phyloP scores from a whole-genome alignment of 169 alveolate species.

The Plasmodium berghei region DNA sequence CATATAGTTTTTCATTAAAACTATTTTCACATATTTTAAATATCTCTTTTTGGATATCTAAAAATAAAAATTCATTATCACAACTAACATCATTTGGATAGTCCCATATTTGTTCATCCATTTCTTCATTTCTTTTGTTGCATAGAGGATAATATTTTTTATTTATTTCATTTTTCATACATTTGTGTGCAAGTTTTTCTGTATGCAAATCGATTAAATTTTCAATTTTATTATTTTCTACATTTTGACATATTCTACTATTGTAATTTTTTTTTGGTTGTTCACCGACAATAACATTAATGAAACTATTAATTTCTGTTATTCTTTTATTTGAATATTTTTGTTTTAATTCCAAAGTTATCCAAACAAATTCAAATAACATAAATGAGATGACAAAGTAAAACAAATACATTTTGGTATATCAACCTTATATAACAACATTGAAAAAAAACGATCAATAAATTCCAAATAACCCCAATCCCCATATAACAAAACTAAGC shows the following conservation, averaged over 20 bases:
- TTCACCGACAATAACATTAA: too few relatives aligned
- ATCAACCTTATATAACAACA: too few relatives aligned
- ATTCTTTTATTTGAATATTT: too few relatives aligned
- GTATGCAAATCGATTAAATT: background rate
- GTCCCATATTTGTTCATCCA: background rate
- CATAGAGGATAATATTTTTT: background rate
- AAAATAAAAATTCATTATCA: background rate
- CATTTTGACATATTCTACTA: background rate
- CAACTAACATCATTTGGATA: background rate
- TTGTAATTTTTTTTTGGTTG: too few relatives aligned
- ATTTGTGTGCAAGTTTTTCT: background rate
- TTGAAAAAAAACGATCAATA: too few relatives aligned
- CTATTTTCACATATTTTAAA: conserved; percentile 2
- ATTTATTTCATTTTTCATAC: background rate
- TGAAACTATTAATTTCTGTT: too few relatives aligned
- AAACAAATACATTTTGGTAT: too few relatives aligned
- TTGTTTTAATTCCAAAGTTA: too few relatives aligned
- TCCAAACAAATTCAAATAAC: too few relatives aligned
- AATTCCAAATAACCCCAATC: too few relatives aligned
- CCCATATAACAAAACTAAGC: too few relatives aligned
- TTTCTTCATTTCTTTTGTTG: background rate
- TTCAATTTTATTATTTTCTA: background rate
- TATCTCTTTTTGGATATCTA: conserved; percentile 19
- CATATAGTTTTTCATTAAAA: conserved; percentile 4
- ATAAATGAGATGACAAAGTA: too few relatives aligned